phyloP scores from a whole-genome alignment of 164 flowering plant species.

The Macadamia integrifolia region DNA sequence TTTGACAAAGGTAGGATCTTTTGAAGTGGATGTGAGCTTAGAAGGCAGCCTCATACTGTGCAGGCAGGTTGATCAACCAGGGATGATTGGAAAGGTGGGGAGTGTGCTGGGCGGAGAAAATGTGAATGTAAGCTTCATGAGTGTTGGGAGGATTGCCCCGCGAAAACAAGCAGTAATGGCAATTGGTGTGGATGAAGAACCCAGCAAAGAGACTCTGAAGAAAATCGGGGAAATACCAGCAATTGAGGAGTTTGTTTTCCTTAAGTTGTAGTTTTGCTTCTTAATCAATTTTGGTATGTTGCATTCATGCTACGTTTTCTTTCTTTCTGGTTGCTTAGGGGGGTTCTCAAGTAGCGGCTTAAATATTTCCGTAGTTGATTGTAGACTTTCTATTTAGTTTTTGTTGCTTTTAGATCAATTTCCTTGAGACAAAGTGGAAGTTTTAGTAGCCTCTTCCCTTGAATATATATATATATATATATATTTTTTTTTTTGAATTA shows the following conservation, averaged over 20 bases:
- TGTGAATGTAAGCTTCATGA: constrained; percentile 86
- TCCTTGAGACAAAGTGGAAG: no score
- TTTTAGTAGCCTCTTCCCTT: no score
- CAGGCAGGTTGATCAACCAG: constrained; percentile 94
- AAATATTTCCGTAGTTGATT: no score
- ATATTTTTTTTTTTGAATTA: no score
- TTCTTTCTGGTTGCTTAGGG: no score
- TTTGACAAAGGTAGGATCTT: constrained; percentile 81
- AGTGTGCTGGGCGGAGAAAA: constrained; percentile 68
- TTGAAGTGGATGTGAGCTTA: constrained; percentile 81
- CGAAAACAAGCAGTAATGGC: constrained; percentile 85
- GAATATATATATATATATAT: no score
- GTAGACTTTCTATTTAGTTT: no score
- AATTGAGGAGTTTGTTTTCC: constrained; percentile 76
- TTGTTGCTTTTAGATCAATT: no score
- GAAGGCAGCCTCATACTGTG: constrained; percentile 86
- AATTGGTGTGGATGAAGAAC: constrained; percentile 79
- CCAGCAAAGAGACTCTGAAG: constrained; percentile 46
- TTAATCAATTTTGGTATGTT: constrained; percentile 8
- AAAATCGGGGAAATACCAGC: constrained; percentile 74
- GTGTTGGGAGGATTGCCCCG: constrained; percentile 76
- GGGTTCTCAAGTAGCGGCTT: no score
- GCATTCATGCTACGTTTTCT: no score
- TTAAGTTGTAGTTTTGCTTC: constrained; percentile 36
- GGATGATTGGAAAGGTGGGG: constrained; percentile 81